Evolutionary conservation across 2,329 filamentous ascomycete genomes (phyloP), one percentile per base, ranked within the genome.

Genomic region (Aspergillus quadrilineatus): DNA sequence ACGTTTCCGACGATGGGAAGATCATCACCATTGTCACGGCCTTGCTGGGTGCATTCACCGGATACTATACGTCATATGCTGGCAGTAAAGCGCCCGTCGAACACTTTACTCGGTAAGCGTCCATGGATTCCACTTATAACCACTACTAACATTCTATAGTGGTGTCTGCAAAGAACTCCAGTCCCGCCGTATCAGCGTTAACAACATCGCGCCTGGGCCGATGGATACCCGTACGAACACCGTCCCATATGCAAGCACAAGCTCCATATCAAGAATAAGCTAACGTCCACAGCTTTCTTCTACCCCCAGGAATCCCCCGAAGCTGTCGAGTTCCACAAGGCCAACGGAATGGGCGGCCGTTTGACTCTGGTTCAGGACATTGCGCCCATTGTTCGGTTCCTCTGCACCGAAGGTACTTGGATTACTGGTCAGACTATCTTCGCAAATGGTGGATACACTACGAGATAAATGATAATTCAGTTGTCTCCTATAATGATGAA

Each of bases 51-150:
- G 77, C 76, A n/a, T 80, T 79, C 55, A 79, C 75, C 0, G 73
- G 75, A 34, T 70, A 68, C 59, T 79, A 79, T 58, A 79, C 76
- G 0, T 75, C 73, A 0, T 79, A 80, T 50, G 77, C 77, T 28
- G 77, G 76, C 12, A 75, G 80, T 51, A 86, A 87, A 64, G 83
- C 82, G 34, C 81, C 83, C 2, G 77, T 86, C 37, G 83, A 86
- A 67, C 80, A 85, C 68, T 80, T 85, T 72, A 80, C 79, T 3
- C 77, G 82, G 72, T 67, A 76, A 72, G 63, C 71, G 26, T 26
- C 14, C 14, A 30, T 43, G 5, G 2, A 17, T 17, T 22, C 5
- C 29, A 22, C 9, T n/a, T 22, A 39, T 29, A 6, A 48, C 37
- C 1, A 22, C 36, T 30, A 26, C 53, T 58, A 51, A 60, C 17